phyloP scores from a whole-genome alignment of 164 flowering plant species.

The Litsea cubeba region DNA sequence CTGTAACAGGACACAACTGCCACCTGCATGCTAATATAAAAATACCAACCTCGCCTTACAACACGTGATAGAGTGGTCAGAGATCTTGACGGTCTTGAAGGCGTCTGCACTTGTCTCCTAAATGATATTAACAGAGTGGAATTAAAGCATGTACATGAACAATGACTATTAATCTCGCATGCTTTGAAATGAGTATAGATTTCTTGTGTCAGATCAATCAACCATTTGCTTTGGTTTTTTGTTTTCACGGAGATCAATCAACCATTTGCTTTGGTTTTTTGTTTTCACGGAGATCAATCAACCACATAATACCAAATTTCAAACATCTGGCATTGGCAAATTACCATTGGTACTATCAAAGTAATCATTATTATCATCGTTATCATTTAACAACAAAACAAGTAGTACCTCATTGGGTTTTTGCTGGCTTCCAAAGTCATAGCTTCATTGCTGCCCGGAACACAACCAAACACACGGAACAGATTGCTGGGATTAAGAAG shows the following conservation, averaged over 20 bases:
- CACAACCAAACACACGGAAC: conserved; percentile 88
- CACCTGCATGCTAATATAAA: neutral
- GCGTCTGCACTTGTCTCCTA: conserved; percentile 88
- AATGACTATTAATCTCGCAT: neutral
- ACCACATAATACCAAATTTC: neutral
- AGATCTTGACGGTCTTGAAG: conserved; percentile 88
- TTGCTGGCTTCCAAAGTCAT: conserved; percentile 96
- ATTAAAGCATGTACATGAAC: neutral
- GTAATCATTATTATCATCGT: neutral
- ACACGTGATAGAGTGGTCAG: conserved; percentile 83
- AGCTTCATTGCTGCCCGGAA: conserved; percentile 71
- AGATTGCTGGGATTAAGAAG: conserved; percentile 56
- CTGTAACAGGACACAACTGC: neutral
- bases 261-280: neutral
- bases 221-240: neutral
- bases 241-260: neutral
- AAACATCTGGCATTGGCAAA: neutral
- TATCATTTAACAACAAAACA: neutral
- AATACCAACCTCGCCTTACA: conserved; percentile 74
- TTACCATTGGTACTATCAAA: neutral
- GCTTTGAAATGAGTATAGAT: too few relatives aligned
- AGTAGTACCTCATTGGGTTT: conserved; percentile 86
- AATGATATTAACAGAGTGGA: neutral
- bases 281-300: neutral
- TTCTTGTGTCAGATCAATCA: neutral